Evolutionary conservation across 1,284 basidiomycete species (phyloP).

Genomic region (Tilletia setariae): DNA sequence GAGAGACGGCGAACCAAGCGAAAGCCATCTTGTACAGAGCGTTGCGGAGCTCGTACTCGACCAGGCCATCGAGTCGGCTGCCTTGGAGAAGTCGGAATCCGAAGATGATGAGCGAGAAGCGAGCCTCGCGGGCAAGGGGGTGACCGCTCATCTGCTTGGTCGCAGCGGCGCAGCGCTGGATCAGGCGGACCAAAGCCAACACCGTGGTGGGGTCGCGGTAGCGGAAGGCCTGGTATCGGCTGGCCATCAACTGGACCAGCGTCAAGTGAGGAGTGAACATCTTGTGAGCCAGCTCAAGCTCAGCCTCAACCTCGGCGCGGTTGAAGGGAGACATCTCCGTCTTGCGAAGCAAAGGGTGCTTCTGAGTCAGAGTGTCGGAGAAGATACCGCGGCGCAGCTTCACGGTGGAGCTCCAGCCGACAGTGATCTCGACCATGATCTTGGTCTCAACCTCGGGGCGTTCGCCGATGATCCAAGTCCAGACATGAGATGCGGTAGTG

Average conservation of each 20-base stretch:
- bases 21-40: constrained; percentile 76
- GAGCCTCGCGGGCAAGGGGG: constrained; percentile 80
- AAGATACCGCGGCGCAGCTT: constrained; percentile 84
- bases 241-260: constrained; percentile 83
- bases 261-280: constrained; percentile 71
- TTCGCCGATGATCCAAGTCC: constrained; percentile 94
- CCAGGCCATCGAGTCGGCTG: constrained; percentile 76
- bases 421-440: constrained; percentile 78
- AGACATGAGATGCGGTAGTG: constrained; percentile 82
- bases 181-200: constrained; percentile 75
- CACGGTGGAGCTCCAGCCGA: constrained; percentile 80
- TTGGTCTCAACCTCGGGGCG: constrained; percentile 71
- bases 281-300: constrained; percentile 68
- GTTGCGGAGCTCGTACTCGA: constrained; percentile 75
- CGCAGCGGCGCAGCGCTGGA: constrained; percentile 61
- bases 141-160: constrained; percentile 69
- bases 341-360: constrained; percentile 79
- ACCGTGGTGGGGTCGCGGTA: constrained; percentile 82
- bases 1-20: constrained; percentile 70
- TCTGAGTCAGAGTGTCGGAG: constrained; percentile 64
- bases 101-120: constrained; percentile 84
- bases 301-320: constrained; percentile 75
- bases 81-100: constrained; percentile 88
- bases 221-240: constrained; percentile 86
- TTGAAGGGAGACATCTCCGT: constrained; percentile 88